Evolutionary conservation across 1,284 basidiomycete species (phyloP), one percentile per base, ranked within the genome.

Genomic region (Ganoderma lingzhi): DNA sequence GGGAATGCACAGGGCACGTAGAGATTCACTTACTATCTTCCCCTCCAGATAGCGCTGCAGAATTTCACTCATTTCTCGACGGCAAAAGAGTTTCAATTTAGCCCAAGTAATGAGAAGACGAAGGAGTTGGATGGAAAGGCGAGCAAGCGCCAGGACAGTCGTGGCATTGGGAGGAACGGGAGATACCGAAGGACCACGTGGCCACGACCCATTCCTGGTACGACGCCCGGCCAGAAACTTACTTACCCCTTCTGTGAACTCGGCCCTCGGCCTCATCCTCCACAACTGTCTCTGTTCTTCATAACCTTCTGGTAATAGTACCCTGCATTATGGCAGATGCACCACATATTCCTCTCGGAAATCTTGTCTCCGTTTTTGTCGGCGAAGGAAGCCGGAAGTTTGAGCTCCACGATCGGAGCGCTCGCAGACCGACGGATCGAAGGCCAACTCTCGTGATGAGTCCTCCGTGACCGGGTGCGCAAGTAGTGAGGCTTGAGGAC

Each of bases 31-130:
- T 45, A 73, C 68, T 30, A 79, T 78, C 58, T 83, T 88, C n/a
- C 87, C 88, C 70, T 90, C 88, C 2, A 86, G 65, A 42, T 87
- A 74, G 35, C 82, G 76, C 65, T 83, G 83, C n/a, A 75, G 19
- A 28, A 66, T 62, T 6, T 71, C 70, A n/a, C 71, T 72, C 71
- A 74, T 74, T 0, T 2, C 19, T 10, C 17, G 17, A 35, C 14
- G 28, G 5, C 5, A 23, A 62, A 32, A 30, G n/a, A 23, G 23
- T 23, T 1, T 23, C 23, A 23, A 23, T 23, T 23, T 23, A 23
- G 23, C 23, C 23, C 23, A 23, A 23, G 23, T 23, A 23, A 23
- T 23, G 23, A 23, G 23, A 23, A 23, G 23, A 23, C 23, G 23
- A 23, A 23, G 23, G 23, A 23, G 23, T 23, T 23, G 23, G 23